Evolutionary conservation across 164 flowering plant species (phyloP).

Genomic region (Protea cynaroides): DNA sequence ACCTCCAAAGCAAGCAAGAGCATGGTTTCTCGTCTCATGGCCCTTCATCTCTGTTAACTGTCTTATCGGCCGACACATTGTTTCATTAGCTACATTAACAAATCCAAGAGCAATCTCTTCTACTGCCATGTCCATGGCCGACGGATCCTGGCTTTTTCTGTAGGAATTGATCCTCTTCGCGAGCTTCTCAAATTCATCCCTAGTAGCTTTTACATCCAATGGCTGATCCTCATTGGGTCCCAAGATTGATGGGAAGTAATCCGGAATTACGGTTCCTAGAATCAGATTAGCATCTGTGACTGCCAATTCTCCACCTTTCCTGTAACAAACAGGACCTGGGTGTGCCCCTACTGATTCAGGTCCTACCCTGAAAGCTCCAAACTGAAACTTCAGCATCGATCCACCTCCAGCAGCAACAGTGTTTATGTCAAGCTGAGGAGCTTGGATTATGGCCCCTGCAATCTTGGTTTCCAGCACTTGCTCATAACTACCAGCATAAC

Average conservation of each 20-base stretch:
- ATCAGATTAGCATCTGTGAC: constrained; percentile 95
- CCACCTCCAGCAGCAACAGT: constrained; percentile 99
- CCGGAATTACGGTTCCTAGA: constrained; percentile 88
- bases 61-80: constrained; percentile 97
- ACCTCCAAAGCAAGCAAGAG: constrained; percentile 98
- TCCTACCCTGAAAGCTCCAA: constrained; percentile 93
- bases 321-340: constrained; percentile 96
- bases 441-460: constrained; percentile 95
- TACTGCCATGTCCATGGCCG: constrained; percentile 73
- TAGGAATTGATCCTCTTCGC: constrained; percentile 60
- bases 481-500: constrained; percentile 89
- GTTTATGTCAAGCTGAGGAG: constrained; percentile 95
- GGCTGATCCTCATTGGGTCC: constrained; percentile 89
- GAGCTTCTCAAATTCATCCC: constrained; percentile 73
- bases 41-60: constrained; percentile 99
- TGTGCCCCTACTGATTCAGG: constrained; percentile 99
- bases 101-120: constrained; percentile 96
- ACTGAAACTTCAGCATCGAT: constrained; percentile 85
- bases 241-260: constrained; percentile 87
- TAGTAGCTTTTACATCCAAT: constrained; percentile 60
- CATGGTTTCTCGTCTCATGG: constrained; percentile 90
- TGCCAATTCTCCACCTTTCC: constrained; percentile 94
- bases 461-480: constrained; percentile 93
- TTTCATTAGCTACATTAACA: constrained; percentile 95
- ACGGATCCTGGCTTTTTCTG: constrained; percentile 67